These are phyloP conservation scores for Penicillium olsonii DNA, from an alignment of 2,329 filamentous ascomycete genomes.

Conservation along the genomic window DNA sequence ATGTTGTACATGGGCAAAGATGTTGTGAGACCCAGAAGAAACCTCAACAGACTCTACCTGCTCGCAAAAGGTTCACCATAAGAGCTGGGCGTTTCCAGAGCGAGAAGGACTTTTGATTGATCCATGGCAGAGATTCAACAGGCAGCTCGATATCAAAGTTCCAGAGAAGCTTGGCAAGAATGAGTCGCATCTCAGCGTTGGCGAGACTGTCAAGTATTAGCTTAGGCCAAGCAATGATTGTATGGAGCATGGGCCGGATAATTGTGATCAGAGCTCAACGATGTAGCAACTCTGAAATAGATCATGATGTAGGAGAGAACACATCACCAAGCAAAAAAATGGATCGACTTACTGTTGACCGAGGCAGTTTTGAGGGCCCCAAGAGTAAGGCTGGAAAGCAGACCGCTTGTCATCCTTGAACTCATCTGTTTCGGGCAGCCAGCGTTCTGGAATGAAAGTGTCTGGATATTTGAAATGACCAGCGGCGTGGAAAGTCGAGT, in stretches of 20 bases:
- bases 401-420: conserved; percentile 35
- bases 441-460: conserved; percentile 34
- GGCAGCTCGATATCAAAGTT: conserved; percentile 42
- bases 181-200: conserved; percentile 42
- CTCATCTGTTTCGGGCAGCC: conserved; percentile 21
- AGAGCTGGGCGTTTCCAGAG: conserved; percentile 41
- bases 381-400: conserved; percentile 32
- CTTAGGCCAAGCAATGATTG: background rate
- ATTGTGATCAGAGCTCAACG: no score
- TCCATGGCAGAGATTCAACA: conserved; percentile 27
- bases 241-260: no score
- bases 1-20: no score
- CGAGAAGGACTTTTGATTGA: conserved; percentile 34
- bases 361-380: conserved; percentile 33
- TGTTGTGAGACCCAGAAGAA: no score
- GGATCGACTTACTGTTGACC: conserved; percentile 24
- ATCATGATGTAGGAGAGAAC: background rate
- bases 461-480: conserved; percentile 23
- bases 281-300: background rate
- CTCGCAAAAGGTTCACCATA: conserved; percentile 30
- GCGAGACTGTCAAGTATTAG: conserved; percentile 26
- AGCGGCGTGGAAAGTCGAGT: conserved; percentile 11
- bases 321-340: background rate
- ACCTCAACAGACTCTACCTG: background rate
- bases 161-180: conserved; percentile 40